Evolutionary conservation across 352 stramenopile species (phyloP).

Genomic region (Phytophthora citricola): DNA sequence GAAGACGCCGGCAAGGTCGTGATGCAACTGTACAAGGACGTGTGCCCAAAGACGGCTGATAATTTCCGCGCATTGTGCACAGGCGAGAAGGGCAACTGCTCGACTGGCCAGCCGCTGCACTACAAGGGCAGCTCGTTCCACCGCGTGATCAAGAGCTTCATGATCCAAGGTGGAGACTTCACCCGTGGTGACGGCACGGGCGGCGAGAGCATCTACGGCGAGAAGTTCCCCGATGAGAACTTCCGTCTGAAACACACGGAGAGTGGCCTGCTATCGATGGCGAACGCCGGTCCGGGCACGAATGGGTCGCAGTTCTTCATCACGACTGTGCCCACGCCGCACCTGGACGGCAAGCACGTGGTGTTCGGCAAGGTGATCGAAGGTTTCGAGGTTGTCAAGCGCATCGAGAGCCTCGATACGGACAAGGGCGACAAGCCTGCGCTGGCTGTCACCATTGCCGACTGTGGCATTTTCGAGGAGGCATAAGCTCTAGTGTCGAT

Average conservation of each 20-base stretch:
- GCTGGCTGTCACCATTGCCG: constrained; percentile 93
- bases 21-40: constrained; percentile 97
- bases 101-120: constrained; percentile 89
- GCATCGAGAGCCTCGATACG: constrained; percentile 92
- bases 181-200: constrained; percentile 95
- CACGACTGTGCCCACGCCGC: constrained; percentile 93
- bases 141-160: constrained; percentile 96
- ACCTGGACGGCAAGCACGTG: constrained; percentile 98
- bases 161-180: constrained; percentile 97
- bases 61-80: constrained; percentile 99
- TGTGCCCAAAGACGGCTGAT: constrained; percentile 97
- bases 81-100: constrained; percentile 95
- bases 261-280: constrained; percentile 95
- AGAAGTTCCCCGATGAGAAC: constrained; percentile 98
- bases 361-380: constrained; percentile 96
- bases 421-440: constrained; percentile 93
- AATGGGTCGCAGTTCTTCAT: constrained; percentile 99
- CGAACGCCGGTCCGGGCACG: constrained; percentile 95
- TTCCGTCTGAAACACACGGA: constrained; percentile 98
- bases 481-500: too few relatives aligned
- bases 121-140: constrained; percentile 99
- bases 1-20: constrained; percentile 90
- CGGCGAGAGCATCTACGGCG: constrained; percentile 94
- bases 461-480: constrained; percentile 93
- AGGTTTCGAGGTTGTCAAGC: constrained; percentile 92